A percentile compares a stretch with the other conserved stretches of the same genome.
Evolutionary conservation across 768 basidiomycete genomes (phyloP).

Genomic region (Chiua virens): DNA sequence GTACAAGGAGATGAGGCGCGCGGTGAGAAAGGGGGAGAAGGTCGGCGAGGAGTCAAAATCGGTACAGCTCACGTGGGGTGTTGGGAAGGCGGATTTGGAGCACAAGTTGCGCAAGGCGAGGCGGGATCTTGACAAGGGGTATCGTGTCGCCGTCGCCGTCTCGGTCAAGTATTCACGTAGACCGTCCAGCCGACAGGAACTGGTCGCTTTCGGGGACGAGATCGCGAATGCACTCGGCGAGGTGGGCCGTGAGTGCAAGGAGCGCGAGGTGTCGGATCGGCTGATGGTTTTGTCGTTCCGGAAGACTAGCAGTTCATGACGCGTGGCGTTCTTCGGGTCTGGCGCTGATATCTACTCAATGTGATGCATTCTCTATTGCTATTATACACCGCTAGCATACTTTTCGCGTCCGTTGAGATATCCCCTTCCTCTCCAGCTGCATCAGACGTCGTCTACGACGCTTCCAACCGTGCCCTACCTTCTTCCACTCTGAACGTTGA

Average conservation of each 20-base stretch:
- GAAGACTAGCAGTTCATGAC: slow-evolving; percentile 21
- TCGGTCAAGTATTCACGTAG: slow-evolving; percentile 46
- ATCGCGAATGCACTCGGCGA: slow-evolving; percentile 45
- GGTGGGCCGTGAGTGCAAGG: slow-evolving; percentile 54
- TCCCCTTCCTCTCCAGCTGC: not conserved
- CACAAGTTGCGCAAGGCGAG: slow-evolving; percentile 65
- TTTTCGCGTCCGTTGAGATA: slow-evolving; percentile 23
- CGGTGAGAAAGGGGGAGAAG: slow-evolving; percentile 31
- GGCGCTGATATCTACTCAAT: slow-evolving; percentile 8
- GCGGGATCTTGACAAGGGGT: slow-evolving; percentile 59
- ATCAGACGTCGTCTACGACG: slow-evolving; percentile 11
- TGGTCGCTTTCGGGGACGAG: slow-evolving; percentile 45
- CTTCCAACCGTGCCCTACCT: slow-evolving; percentile 19
- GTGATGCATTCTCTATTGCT: slow-evolving; percentile 11
- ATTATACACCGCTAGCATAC: slow-evolving; percentile 26
- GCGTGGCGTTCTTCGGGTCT: not conserved
- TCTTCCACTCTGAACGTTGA: slow-evolving; percentile 26
- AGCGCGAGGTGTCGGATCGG: slow-evolving; percentile 38
- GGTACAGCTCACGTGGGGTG: slow-evolving; percentile 71
- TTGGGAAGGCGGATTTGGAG: slow-evolving; percentile 54
- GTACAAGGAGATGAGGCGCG: slow-evolving; percentile 37
- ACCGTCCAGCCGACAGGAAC: slow-evolving; percentile 37
- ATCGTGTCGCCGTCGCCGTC: slow-evolving; percentile 56
- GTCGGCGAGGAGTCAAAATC: slow-evolving; percentile 51
- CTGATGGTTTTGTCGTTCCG: slow-evolving; percentile 47